A percentile compares a stretch with the other conserved stretches of the same genome.
phyloP scores from a whole-genome alignment of 192 early-diverging fungal species.

The Chytriomyces sp. region DNA sequence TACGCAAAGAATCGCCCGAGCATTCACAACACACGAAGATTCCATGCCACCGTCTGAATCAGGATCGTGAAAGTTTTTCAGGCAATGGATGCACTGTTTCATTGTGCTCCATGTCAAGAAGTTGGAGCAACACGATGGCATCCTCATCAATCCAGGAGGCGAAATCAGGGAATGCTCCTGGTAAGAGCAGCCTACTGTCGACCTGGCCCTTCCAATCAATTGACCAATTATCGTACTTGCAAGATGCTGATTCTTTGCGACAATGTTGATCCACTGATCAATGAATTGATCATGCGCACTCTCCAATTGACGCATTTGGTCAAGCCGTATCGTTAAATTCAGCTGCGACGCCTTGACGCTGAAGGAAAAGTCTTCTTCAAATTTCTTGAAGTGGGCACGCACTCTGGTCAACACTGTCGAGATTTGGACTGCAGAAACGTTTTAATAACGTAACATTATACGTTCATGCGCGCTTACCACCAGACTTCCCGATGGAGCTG shows the following conservation, averaged over 20 bases:
- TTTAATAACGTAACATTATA: not conserved
- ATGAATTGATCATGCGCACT: not conserved
- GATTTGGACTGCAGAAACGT: not conserved
- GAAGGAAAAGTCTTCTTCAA: conserved; percentile 19
- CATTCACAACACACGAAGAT: not conserved
- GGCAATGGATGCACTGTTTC: conserved; percentile 16
- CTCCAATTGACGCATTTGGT: not conserved
- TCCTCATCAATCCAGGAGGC: not conserved
- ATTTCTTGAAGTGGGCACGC: not conserved
- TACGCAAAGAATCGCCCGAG: conserved; percentile 17
- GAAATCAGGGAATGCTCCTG: conserved; percentile 7
- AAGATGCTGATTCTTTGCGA: conserved; percentile 11
- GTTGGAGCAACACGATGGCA: not conserved
- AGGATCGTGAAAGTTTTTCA: conserved; percentile 14
- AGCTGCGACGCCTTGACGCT: not conserved
- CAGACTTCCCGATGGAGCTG: not conserved
- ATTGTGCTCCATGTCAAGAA: not conserved
- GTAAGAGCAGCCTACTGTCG: not conserved
- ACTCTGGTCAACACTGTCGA: not conserved
- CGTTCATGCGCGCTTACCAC: not conserved
- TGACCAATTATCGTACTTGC: conserved; percentile 8
- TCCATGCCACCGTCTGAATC: not conserved
- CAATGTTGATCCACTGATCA: conserved; percentile 14
- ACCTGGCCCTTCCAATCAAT: conserved; percentile 17
- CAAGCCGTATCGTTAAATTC: not conserved